phyloP scores from a whole-genome alignment of 2,329 filamentous ascomycete species.

The Teratosphaeria viscida region DNA sequence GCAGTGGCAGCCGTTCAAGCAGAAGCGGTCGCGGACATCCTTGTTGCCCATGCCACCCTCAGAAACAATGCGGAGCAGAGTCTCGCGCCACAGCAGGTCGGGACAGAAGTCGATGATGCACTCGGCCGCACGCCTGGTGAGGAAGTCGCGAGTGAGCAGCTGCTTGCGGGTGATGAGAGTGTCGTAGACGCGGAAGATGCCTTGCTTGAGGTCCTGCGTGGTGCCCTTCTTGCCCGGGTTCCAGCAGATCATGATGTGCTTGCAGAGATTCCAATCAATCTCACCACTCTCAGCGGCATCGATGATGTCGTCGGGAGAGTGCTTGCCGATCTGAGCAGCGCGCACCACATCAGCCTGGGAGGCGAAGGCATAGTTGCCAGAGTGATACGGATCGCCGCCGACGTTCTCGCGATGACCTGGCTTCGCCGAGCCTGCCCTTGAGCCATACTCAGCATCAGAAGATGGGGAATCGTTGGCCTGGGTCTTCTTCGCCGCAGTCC shows the following conservation, averaged over 20 bases:
- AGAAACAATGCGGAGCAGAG: slow-evolving; percentile 23
- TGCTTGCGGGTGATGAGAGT: slow-evolving; percentile 24
- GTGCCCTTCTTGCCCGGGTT: slow-evolving; percentile 24
- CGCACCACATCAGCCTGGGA: slow-evolving; percentile 4
- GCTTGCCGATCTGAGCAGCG: slow-evolving; percentile 3
- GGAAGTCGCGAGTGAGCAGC: slow-evolving; percentile 15
- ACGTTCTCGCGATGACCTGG: slow-evolving; percentile 3
- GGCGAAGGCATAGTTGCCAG: slow-evolving; percentile 21
- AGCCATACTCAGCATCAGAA: slow-evolving; percentile 6
- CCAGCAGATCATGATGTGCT: slow-evolving; percentile 22
- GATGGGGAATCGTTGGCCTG: slow-evolving; percentile 4
- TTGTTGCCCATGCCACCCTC: slow-evolving; percentile 24
- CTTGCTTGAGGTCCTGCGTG: slow-evolving; percentile 21
- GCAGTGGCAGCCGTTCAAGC: slow-evolving; percentile 24
- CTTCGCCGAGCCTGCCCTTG: not conserved
- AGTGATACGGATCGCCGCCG: slow-evolving; percentile 19
- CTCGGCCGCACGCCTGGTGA: slow-evolving; percentile 22
- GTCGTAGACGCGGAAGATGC: slow-evolving; percentile 22
- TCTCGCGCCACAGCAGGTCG: slow-evolving; percentile 24
- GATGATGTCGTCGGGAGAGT: slow-evolving; percentile 18
- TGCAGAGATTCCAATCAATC: slow-evolving; percentile 14
- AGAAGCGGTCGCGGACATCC: slow-evolving; percentile 24
- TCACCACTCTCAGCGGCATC: slow-evolving; percentile 17
- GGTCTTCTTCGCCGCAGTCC: slow-evolving; percentile 7
- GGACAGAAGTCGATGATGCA: slow-evolving; percentile 29